A percentile compares a stretch with the other conserved stretches of the same genome.
Evolutionary conservation across 495 filamentous ascomycete genomes (phyloP).

Genomic region (Neurospora discreta): DNA sequence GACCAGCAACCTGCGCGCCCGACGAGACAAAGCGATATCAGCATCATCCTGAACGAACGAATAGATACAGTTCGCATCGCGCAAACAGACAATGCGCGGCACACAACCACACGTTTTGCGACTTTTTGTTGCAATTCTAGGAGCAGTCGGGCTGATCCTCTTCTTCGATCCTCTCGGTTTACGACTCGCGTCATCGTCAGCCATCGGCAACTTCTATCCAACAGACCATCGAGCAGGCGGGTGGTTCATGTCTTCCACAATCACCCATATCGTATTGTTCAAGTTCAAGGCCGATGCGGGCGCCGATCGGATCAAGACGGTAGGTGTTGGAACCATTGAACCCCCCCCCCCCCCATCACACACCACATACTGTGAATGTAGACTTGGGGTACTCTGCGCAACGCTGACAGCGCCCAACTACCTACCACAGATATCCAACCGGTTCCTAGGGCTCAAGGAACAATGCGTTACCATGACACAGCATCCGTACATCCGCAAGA

Average conservation of each 20-base stretch:
- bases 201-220: neutral
- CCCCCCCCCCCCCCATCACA: neutral
- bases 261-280: slow-evolving; percentile 53
- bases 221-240: neutral
- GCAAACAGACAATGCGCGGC: slow-evolving; percentile 4
- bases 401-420: neutral
- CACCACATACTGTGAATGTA: neutral
- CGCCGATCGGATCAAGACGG: slow-evolving; percentile 35
- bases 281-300: slow-evolving; percentile 41
- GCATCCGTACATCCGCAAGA: slow-evolving; percentile 46
- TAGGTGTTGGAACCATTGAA: slow-evolving; percentile 18
- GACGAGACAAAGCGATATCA: neutral
- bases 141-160: slow-evolving; percentile 6
- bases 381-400: neutral
- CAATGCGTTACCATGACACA: slow-evolving; percentile 37
- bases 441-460: slow-evolving; percentile 26
- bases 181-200: slow-evolving; percentile 3
- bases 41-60: neutral
- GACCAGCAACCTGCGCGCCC: neutral
- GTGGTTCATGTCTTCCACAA: neutral
- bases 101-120: slow-evolving; percentile 7
- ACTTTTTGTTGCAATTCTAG: neutral
- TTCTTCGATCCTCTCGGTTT: slow-evolving; percentile 14
- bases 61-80: too few relatives aligned
- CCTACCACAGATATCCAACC: slow-evolving; percentile 11